Evolutionary conservation across 1,139 yeast genomes (phyloP).

Genomic region (Magnusiomyces suaveolens): DNA sequence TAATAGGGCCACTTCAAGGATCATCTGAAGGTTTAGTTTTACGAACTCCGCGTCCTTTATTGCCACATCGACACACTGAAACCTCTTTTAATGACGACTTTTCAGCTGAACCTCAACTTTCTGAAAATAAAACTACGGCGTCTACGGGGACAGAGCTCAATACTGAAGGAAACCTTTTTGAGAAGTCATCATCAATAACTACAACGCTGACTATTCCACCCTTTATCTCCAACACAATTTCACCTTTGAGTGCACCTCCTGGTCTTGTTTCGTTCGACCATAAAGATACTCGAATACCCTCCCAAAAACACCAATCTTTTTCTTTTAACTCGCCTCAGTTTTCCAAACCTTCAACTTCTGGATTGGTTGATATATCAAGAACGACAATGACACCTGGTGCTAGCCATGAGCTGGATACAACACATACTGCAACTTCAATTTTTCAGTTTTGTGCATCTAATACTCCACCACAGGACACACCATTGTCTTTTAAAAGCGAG

Average conservation of each 20-base stretch:
- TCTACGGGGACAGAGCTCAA: not conserved
- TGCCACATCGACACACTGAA: not conserved
- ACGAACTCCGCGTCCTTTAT: not conserved
- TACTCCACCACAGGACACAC: slow-evolving; percentile 1
- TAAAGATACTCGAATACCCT: not conserved
- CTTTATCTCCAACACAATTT: not conserved
- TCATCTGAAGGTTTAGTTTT: not conserved
- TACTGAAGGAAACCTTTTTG: not conserved
- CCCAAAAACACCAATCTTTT: not conserved
- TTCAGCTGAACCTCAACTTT: no score
- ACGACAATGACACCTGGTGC: not conserved
- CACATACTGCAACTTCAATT: not conserved
- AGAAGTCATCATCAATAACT: not conserved
- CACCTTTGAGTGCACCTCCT: not conserved
- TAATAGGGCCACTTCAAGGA: not conserved
- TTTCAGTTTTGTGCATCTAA: slow-evolving; percentile 3
- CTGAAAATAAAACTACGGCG: not conserved
- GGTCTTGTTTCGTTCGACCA: not conserved
- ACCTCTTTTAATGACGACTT: no score
- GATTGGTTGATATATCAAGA: slow-evolving; percentile 7
- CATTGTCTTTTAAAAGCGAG: not conserved
- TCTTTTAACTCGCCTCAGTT: not conserved
- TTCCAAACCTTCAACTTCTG: not conserved
- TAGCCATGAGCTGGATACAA: not conserved
- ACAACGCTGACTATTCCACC: not conserved